Evolutionary conservation across 2,329 filamentous ascomycete species (phyloP).

Genomic region (Colletotrichum sojae): DNA sequence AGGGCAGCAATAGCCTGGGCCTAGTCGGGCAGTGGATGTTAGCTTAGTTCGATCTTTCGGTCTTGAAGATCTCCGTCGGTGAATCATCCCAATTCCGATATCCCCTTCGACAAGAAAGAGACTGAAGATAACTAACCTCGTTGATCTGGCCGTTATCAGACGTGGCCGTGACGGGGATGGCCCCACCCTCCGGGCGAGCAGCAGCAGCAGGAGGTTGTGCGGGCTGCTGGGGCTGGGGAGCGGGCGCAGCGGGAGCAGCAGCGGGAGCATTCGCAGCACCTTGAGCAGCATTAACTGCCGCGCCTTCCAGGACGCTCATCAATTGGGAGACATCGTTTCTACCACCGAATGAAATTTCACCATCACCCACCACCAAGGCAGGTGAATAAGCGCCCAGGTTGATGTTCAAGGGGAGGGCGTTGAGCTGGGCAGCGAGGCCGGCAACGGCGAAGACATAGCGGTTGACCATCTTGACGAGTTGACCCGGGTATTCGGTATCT

Average conservation of each 20-base stretch:
- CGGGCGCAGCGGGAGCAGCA: constrained; percentile 48
- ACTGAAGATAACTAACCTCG: constrained; percentile 32
- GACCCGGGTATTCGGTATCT: constrained; percentile 26
- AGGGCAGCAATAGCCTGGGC: constrained; percentile 59
- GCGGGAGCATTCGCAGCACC: constrained; percentile 46
- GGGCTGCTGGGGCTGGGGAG: constrained; percentile 42
- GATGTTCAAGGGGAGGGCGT: constrained; percentile 52
- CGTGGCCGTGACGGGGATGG: constrained; percentile 24
- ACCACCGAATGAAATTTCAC: constrained; percentile 64
- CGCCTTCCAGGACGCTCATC: constrained; percentile 63
- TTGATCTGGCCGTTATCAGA: constrained; percentile 27
- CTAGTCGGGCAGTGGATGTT: constrained; percentile 42
- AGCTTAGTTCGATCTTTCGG: constrained; percentile 15
- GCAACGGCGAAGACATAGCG: constrained; percentile 49
- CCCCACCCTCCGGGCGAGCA: constrained; percentile 13
- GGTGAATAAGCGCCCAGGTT: constrained; percentile 54
- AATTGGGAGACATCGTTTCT: constrained; percentile 60
- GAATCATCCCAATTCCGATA: constrained; percentile 34
- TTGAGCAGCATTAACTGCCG: constrained; percentile 57
- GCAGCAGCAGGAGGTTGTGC: constrained; percentile 40
- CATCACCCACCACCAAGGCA: constrained; percentile 54
- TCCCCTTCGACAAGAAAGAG: too few species aligned
- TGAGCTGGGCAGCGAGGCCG: constrained; percentile 46
- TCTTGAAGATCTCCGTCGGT: constrained; percentile 2
- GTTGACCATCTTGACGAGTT: constrained; percentile 40